Conservation (phyloP, 2,329 filamentous ascomycete species). For the Fusarium sp. region DNA sequence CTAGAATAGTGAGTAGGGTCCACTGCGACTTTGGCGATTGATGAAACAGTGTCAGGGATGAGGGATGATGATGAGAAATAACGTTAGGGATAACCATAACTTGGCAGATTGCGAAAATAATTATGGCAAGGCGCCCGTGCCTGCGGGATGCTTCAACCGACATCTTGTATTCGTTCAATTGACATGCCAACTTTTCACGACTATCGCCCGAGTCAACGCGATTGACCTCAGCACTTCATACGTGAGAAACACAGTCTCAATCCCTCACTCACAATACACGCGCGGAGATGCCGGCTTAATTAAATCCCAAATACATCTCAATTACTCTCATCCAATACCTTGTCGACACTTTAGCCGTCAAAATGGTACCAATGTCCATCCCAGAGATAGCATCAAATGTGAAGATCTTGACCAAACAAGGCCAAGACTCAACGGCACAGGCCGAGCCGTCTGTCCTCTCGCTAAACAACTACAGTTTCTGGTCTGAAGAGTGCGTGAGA, state of each 20-base stretch:
- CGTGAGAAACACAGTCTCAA: too few species aligned
- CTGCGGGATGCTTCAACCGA: too few species aligned
- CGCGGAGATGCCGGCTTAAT: neutral
- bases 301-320: fast-evolving
- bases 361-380: too few species aligned
- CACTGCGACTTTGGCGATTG: too few species aligned
- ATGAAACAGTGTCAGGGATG: neutral
- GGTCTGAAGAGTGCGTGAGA: neutral
- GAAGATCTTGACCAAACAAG: neutral
- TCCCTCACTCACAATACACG: neutral
- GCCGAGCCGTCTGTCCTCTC: neutral
- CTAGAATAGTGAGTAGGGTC: neutral
- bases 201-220: too few species aligned
- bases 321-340: neutral
- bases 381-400: neutral
- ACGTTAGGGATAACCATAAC: neutral
- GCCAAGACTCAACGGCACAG: neutral
- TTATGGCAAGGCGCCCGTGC: neutral
- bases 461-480: neutral
- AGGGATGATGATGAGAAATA: neutral
- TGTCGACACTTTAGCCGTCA: too few species aligned
- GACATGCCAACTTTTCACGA: too few species aligned
- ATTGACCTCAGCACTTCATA: too few species aligned
- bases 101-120: neutral
- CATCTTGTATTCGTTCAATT: too few species aligned